Evolutionary conservation across 345 rosid genomes (phyloP).

Genomic region (Eucalyptus camaldulensis): DNA sequence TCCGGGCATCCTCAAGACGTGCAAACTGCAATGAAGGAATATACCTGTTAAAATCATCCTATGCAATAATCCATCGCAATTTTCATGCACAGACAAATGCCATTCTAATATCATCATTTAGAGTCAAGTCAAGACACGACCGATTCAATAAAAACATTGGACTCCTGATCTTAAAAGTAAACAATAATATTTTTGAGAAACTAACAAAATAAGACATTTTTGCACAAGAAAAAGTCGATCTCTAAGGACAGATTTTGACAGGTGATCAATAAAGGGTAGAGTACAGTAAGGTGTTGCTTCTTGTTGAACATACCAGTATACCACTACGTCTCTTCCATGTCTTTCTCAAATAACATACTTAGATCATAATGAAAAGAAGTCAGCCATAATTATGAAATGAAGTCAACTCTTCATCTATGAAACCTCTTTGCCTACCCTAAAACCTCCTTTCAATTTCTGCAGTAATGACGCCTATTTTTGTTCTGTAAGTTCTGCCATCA

Average conservation of each 20-base stretch:
- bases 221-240: neutral
- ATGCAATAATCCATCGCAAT: neutral
- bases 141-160: neutral
- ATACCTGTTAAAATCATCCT: neutral
- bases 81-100: neutral
- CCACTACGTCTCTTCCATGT: neutral
- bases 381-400: neutral
- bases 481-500: neutral
- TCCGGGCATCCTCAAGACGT: slow-evolving; percentile 91
- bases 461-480: neutral
- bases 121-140: neutral
- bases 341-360: neutral
- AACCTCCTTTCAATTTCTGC: neutral
- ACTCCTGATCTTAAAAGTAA: neutral
- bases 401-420: neutral
- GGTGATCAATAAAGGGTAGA: neutral
- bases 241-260: neutral
- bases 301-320: neutral
- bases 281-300: neutral
- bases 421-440: neutral
- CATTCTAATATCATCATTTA: neutral
- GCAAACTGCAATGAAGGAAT: slow-evolving; percentile 38
- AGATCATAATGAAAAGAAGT: neutral
- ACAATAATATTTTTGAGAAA: neutral
- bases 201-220: neutral